Percentiles rank a stretch among this genome's conserved stretches.
Conservation (phyloP, 306 rosid genomes). For the Fragaria nilgerrensis region DNA sequence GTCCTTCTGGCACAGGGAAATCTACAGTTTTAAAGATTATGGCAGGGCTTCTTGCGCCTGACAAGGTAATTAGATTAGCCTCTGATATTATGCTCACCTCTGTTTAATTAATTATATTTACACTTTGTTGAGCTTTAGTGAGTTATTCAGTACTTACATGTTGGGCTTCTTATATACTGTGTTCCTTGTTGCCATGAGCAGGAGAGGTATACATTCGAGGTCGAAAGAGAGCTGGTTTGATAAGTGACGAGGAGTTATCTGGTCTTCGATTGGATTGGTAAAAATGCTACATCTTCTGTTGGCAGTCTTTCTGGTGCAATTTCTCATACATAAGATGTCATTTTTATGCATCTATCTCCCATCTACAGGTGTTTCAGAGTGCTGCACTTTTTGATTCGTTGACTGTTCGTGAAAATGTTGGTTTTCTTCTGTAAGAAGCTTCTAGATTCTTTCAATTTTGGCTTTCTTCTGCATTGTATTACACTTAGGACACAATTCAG, state of each 20-base stretch:
- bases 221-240: constrained; percentile 75
- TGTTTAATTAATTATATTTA: constrained; percentile 6
- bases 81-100: background rate
- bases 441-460: constrained; percentile 17
- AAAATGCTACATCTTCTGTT: constrained; percentile 9
- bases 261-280: constrained; percentile 97
- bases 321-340: background rate
- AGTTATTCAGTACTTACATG: background rate
- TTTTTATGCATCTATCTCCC: constrained; percentile 11
- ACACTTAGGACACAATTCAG: background rate
- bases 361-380: constrained; percentile 91
- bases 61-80: constrained; percentile 48
- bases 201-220: constrained; percentile 94
- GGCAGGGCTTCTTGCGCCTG: constrained; percentile 95
- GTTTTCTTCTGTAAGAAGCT: constrained; percentile 85
- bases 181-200: constrained; percentile 32
- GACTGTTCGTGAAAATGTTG: constrained; percentile 95
- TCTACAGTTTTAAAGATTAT: constrained; percentile 86
- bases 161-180: constrained; percentile 15
- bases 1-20: constrained; percentile 99
- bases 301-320: constrained; percentile 7
- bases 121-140: background rate
- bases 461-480: constrained; percentile 5
- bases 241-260: constrained; percentile 81
- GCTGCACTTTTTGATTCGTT: constrained; percentile 99